These are phyloP conservation scores for Venturia pyrina DNA, from an alignment of 2,329 filamentous ascomycete species.

Conservation along the genomic window DNA sequence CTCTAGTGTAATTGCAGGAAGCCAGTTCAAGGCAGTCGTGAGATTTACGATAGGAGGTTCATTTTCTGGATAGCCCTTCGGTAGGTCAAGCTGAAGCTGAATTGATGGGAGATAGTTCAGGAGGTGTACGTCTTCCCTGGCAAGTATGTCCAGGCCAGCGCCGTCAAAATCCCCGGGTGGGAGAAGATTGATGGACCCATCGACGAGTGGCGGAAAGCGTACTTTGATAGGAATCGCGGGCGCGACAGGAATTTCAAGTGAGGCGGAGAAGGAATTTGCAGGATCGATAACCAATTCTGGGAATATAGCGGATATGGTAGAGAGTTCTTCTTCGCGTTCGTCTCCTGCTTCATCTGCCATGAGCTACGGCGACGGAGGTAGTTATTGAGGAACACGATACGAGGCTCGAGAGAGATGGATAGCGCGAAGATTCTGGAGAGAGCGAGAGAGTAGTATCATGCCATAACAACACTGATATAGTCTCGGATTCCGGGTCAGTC, in stretches of 20 bases:
- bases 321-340: conserved; percentile 50
- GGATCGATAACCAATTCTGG: conserved; percentile 47
- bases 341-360: conserved; percentile 30
- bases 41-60: conserved; percentile 41
- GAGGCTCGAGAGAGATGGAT: not conserved
- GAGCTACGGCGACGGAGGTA: not conserved
- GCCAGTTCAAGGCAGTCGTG: conserved; percentile 42
- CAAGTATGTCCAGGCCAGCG: not conserved
- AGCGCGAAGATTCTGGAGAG: not conserved
- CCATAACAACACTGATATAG: not conserved
- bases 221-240: conserved; percentile 43
- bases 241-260: conserved; percentile 45
- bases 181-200: conserved; percentile 22
- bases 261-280: conserved; percentile 36
- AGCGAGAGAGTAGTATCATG: not conserved
- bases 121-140: not conserved
- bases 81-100: conserved; percentile 41
- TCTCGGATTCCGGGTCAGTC: not conserved
- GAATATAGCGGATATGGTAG: conserved; percentile 50
- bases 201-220: conserved; percentile 25
- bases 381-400: not conserved
- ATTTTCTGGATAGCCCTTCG: conserved; percentile 45
- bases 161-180: conserved; percentile 14
- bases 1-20: conserved; percentile 35
- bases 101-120: conserved; percentile 49